Conservation (phyloP, 164 flowering plant genomes). For the Vitis rotundifolia region DNA sequence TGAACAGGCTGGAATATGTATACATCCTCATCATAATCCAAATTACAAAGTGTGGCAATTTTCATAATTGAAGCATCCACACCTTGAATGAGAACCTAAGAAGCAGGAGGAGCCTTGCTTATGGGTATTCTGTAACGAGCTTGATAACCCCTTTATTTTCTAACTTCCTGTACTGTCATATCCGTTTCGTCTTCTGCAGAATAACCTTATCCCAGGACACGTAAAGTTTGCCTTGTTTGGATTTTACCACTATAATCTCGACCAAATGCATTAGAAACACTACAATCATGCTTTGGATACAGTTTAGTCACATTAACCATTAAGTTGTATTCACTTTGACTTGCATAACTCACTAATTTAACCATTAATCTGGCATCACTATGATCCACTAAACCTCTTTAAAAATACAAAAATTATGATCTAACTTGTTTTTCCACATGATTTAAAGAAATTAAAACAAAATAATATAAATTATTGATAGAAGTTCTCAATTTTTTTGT, state of each 20-base stretch:
- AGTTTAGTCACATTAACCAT: constrained; percentile 96
- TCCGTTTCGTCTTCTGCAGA: constrained; percentile 99
- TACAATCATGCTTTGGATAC: constrained; percentile 96
- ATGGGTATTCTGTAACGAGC: constrained; percentile 91
- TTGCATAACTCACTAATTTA: no score
- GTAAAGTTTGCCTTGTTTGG: constrained; percentile 85
- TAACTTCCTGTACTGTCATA: constrained; percentile 91
- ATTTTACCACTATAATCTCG: constrained; percentile 91
- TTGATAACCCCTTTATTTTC: constrained; percentile 95
- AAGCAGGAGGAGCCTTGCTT: constrained; percentile 95
- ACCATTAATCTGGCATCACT: no score
- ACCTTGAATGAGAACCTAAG: constrained; percentile 99
- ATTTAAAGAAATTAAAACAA: no score
- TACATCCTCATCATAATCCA: constrained; percentile 79
- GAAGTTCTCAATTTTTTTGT: no score
- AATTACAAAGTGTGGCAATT: constrained; percentile 92
- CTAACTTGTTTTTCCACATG: no score
- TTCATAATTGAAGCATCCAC: constrained; percentile 99
- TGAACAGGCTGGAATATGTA: constrained; percentile 91
- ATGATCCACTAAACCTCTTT: no score
- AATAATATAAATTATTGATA: no score
- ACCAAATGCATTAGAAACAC: constrained; percentile 98
- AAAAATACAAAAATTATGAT: no score
- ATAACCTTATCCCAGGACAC: constrained; percentile 96
- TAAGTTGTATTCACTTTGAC: no score